Percentiles rank a stretch among this genome's conserved stretches.
Conservation (phyloP, 805 yeast species). For the Zygotorulaspora chibaensis region DNA sequence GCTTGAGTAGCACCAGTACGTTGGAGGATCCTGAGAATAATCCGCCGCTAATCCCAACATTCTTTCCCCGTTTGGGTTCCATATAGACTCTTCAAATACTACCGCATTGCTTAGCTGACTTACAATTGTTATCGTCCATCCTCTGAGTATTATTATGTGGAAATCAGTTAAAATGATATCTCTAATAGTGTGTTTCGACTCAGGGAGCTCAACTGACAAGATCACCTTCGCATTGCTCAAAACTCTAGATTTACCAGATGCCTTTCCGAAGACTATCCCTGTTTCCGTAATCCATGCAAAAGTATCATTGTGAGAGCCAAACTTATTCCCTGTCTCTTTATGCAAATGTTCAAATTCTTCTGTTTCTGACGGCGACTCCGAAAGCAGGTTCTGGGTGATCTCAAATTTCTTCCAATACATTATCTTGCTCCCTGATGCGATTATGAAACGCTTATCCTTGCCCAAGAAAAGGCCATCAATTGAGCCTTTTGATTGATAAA, state of each 20-base stretch:
- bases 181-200: constrained; percentile 32
- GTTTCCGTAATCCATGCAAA: constrained; percentile 48
- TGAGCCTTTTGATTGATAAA: constrained; percentile 12
- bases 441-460: constrained; percentile 11
- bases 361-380: constrained; percentile 32
- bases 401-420: constrained; percentile 20
- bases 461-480: constrained; percentile 29
- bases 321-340: constrained; percentile 32
- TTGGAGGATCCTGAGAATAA: constrained; percentile 35
- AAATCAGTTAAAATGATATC: constrained; percentile 48
- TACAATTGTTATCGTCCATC: constrained; percentile 40
- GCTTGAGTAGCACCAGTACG: constrained; percentile 74
- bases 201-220: constrained; percentile 40
- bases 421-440: constrained; percentile 23
- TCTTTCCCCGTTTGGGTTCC: constrained; percentile 34
- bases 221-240: constrained; percentile 38
- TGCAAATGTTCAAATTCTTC: constrained; percentile 39
- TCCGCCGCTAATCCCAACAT: constrained; percentile 51
- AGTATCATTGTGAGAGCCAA: constrained; percentile 23
- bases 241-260: constrained; percentile 26
- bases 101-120: constrained; percentile 51
- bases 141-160: constrained; percentile 48
- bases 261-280: constrained; percentile 44
- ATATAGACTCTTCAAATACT: constrained; percentile 42
- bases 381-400: constrained; percentile 16